Evolutionary conservation across 164 flowering plant genomes (phyloP).

Genomic region (Protea cynaroides): DNA sequence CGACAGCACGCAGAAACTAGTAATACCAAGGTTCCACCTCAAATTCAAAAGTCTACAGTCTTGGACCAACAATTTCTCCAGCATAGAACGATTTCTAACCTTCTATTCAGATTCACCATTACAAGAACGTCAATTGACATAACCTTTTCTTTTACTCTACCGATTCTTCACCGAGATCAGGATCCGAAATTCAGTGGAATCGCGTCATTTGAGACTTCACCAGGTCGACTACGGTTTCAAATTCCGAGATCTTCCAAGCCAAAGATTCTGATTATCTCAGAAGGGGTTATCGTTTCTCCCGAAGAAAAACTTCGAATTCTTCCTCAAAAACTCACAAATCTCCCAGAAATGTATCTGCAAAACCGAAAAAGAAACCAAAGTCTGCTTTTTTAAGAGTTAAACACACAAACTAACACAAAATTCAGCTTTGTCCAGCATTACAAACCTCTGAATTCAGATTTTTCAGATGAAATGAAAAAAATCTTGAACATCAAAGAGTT

Average conservation of each 20-base stretch:
- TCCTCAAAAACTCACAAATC: not conserved
- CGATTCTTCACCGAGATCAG: slow-evolving; percentile 6
- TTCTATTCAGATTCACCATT: slow-evolving; percentile 14
- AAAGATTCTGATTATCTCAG: not conserved
- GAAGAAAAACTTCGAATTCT: slow-evolving; percentile 1
- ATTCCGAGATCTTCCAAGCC: slow-evolving; percentile 16
- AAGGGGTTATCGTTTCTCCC: too few species aligned
- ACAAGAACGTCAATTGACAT: not conserved
- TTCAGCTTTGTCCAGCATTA: slow-evolving; percentile 1
- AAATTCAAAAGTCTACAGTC: slow-evolving; percentile 4
- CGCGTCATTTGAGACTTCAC: slow-evolving; percentile 10
- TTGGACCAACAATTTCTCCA: not conserved
- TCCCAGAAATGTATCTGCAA: slow-evolving; percentile 11
- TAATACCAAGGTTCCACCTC: slow-evolving; percentile 7
- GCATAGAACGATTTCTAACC: slow-evolving; percentile 5
- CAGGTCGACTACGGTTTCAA: not conserved
- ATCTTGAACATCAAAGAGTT: not conserved
- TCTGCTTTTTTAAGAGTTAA: not conserved
- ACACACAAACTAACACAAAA: not conserved
- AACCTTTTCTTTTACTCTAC: not conserved
- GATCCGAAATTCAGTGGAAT: slow-evolving; percentile 1
- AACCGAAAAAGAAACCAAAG: not conserved
- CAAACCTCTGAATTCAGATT: slow-evolving; percentile 12
- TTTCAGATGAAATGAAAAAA: not conserved
- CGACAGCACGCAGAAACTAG: not conserved